Evolutionary conservation across 2,329 filamentous ascomycete genomes (phyloP).

Genomic region (Sporothrix variecibatus): DNA sequence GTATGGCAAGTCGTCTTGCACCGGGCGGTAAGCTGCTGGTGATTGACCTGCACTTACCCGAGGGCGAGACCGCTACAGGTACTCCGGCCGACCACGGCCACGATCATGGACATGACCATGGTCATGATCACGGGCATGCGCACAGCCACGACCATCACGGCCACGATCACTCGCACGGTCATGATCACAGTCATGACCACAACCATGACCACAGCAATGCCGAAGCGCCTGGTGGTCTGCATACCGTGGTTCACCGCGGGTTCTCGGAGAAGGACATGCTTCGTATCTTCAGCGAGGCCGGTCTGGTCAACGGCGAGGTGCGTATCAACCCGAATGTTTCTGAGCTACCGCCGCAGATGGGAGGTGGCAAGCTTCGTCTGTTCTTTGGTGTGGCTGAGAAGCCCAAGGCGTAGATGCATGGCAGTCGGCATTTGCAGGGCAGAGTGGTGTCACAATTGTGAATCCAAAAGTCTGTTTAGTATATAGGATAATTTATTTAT

Average conservation of each 20-base stretch:
- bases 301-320: slow-evolving; percentile 23
- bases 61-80: background rate
- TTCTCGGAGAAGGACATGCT: slow-evolving; percentile 29
- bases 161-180: background rate
- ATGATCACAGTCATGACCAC: background rate
- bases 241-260: slow-evolving; percentile 25
- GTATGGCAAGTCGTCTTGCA: slow-evolving; percentile 29
- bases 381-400: slow-evolving; percentile 26
- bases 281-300: slow-evolving; percentile 23
- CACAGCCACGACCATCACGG: background rate
- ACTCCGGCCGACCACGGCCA: background rate
- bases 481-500: background rate
- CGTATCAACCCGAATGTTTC: background rate
- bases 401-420: background rate
- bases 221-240: background rate
- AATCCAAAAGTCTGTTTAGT: background rate
- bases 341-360: background rate
- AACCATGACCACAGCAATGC: background rate
- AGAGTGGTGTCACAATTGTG: background rate
- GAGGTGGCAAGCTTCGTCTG: slow-evolving; percentile 14
- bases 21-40: slow-evolving; percentile 31
- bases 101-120: background rate
- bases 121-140: background rate
- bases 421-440: too few relatives aligned
- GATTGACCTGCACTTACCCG: slow-evolving; percentile 29